phyloP scores from a whole-genome alignment of 2,329 filamentous ascomycete species.

The Aureobasidium vineae region DNA sequence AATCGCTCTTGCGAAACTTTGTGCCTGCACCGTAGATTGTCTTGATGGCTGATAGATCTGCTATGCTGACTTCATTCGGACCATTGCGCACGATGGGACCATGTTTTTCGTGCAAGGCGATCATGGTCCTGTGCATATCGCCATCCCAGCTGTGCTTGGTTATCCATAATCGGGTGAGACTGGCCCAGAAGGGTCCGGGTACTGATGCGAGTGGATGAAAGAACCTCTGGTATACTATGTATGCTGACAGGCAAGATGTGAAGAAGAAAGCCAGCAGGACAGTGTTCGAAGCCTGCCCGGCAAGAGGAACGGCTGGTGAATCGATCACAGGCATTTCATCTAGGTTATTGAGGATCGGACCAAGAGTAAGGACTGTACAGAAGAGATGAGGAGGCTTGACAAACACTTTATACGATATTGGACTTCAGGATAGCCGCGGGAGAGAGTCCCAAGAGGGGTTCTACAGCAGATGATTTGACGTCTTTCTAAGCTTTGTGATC shows the following conservation, averaged over 20 bases:
- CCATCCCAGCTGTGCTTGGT: slow-evolving; percentile 37
- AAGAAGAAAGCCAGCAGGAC: slow-evolving; percentile 17
- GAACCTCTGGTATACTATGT: slow-evolving; percentile 33
- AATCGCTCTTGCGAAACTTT: slow-evolving; percentile 44
- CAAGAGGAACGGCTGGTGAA: not conserved
- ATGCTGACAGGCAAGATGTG: slow-evolving; percentile 25
- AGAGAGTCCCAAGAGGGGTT: not conserved
- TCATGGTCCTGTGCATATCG: slow-evolving; percentile 36
- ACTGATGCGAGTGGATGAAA: slow-evolving; percentile 34
- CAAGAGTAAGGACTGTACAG: not conserved
- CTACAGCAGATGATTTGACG: not conserved
- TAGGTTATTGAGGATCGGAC: too few relatives aligned
- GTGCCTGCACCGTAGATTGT: slow-evolving; percentile 41
- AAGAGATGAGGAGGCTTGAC: not conserved
- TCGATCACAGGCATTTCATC: slow-evolving; percentile 2
- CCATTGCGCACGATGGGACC: slow-evolving; percentile 37
- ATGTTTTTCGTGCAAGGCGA: slow-evolving; percentile 35
- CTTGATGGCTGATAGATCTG: slow-evolving; percentile 35
- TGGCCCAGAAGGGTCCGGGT: slow-evolving; percentile 34
- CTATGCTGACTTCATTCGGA: slow-evolving; percentile 37
- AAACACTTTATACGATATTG: not conserved
- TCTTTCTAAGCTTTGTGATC: slow-evolving; percentile 2
- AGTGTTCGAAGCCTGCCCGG: not conserved
- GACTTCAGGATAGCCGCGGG: not conserved
- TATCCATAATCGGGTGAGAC: slow-evolving; percentile 36